Evolutionary conservation across 192 early-diverging fungal species (phyloP).

Genomic region (Dissophora globulifera): DNA sequence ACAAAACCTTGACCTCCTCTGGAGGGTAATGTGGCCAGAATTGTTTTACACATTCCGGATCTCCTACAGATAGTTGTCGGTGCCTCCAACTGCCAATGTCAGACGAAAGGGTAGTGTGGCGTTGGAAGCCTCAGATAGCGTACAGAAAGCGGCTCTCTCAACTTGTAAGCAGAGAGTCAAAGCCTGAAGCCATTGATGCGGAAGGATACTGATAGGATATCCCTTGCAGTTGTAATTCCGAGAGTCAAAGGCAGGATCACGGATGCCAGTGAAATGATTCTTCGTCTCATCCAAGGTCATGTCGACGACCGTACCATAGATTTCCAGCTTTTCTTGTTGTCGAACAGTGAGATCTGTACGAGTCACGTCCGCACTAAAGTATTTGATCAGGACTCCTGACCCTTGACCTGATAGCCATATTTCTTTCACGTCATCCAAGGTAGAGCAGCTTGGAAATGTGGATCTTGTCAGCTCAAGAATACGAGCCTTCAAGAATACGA

Average conservation of each 20-base stretch:
- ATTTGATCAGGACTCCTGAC: no score
- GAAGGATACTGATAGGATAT: conserved; percentile 10
- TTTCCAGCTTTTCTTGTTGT: background rate
- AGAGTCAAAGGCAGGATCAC: background rate
- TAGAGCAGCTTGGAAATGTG: no score
- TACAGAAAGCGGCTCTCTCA: conserved; percentile 7
- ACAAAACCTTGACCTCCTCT: conserved; percentile 6
- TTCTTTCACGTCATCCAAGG: no score
- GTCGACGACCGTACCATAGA: background rate
- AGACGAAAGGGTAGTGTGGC: background rate
- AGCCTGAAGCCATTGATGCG: conserved; percentile 8
- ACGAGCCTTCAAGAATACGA: no score
- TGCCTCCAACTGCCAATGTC: background rate
- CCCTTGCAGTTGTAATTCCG: background rate
- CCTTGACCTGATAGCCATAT: no score
- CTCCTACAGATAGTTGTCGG: conserved; percentile 9
- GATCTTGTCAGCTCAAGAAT: no score
- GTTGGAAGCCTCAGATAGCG: background rate
- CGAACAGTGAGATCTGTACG: background rate
- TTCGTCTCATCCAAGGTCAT: background rate
- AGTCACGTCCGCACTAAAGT: background rate
- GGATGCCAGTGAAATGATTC: background rate
- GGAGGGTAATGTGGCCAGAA: background rate
- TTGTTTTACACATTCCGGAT: conserved; percentile 2
- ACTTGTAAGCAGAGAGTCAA: conserved; percentile 14